A percentile compares a stretch with the other conserved stretches of the same genome.
phyloP scores from a whole-genome alignment of 2,329 filamentous ascomycete species.

The Periconia digitata region DNA sequence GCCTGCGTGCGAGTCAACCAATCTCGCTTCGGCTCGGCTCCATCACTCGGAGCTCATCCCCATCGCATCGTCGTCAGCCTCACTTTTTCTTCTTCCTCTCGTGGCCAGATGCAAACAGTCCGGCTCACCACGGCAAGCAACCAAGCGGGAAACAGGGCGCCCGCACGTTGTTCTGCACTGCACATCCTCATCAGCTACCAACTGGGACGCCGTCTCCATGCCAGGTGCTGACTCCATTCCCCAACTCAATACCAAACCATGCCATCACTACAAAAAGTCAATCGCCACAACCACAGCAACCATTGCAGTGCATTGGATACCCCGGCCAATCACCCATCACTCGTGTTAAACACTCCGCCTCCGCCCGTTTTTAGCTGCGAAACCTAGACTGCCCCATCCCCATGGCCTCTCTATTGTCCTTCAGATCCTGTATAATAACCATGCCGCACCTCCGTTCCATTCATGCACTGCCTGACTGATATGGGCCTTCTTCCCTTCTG shows the following conservation, averaged over 20 bases:
- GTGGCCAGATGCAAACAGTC: not conserved
- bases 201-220: no score
- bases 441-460: not conserved
- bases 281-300: no score
- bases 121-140: conserved; percentile 6
- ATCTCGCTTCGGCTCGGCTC: not conserved
- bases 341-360: not conserved
- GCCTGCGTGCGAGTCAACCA: not conserved
- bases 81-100: conserved; percentile 22
- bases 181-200: no score
- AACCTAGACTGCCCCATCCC: conserved; percentile 17
- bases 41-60: conserved; percentile 11
- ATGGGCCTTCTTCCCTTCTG: no score
- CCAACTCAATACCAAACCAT: no score
- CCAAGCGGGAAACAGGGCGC: no score
- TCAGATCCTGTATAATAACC: not conserved
- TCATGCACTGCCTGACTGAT: no score
- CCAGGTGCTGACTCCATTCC: no score
- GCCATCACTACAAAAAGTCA: no score
- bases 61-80: conserved; percentile 27
- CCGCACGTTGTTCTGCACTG: no score
- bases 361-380: conserved; percentile 17
- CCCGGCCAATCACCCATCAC: not conserved
- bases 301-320: not conserved
- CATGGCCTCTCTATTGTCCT: not conserved